Evolutionary conservation across 192 early-diverging fungal species (phyloP).

Genomic region (Gamsiella multidivaricata): DNA sequence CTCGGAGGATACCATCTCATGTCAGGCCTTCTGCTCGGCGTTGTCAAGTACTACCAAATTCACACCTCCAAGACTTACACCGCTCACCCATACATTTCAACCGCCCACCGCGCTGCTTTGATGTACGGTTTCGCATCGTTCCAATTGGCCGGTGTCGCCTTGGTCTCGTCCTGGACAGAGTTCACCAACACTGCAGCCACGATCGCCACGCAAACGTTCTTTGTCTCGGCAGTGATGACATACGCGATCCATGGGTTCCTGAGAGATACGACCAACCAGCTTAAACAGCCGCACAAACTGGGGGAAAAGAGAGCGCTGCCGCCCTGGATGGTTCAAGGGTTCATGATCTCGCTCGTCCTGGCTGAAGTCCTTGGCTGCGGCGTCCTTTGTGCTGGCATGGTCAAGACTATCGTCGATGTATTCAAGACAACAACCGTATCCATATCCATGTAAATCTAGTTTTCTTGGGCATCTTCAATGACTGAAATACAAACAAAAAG

Average conservation of each 20-base stretch:
- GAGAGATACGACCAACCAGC: constrained; percentile 38
- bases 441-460: no score
- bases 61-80: constrained; percentile 31
- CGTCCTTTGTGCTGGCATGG: constrained; percentile 32
- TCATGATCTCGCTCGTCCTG: constrained; percentile 25
- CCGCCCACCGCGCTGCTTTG: constrained; percentile 42
- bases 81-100: constrained; percentile 46
- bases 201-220: constrained; percentile 25
- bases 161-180: constrained; percentile 26
- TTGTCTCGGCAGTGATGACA: constrained; percentile 19
- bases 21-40: constrained; percentile 35
- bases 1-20: constrained; percentile 39
- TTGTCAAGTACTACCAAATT: constrained; percentile 44
- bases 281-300: constrained; percentile 29
- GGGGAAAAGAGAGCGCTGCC: constrained; percentile 20
- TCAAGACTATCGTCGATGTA: constrained; percentile 17
- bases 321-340: constrained; percentile 9
- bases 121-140: constrained; percentile 50
- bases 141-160: constrained; percentile 24
- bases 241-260: constrained; percentile 41
- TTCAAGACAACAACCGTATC: no score
- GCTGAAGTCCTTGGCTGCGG: constrained; percentile 45
- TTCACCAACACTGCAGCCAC: constrained; percentile 8
- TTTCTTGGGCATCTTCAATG: no score
- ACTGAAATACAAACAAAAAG: no score